Evolutionary conservation across 2,329 filamentous ascomycete species (phyloP).

Genomic region (Diaporthe helianthi): DNA sequence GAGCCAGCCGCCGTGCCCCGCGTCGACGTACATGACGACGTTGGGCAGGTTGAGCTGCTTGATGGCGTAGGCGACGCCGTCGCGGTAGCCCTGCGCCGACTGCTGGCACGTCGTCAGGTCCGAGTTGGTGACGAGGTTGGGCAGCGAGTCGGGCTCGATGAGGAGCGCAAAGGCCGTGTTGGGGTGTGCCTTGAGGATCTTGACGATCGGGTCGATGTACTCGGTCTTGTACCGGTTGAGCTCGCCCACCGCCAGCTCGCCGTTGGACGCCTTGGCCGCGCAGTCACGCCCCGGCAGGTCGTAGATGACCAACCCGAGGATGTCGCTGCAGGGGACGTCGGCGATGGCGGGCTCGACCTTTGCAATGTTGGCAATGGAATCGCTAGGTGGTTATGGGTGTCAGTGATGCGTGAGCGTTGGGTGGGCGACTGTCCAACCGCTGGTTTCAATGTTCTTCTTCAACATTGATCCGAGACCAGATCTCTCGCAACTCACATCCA

Average conservation of each 20-base stretch:
- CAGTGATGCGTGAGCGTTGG: background rate
- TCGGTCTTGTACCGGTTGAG: conserved; percentile 51
- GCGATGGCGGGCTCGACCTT: conserved; percentile 47
- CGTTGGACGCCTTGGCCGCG: conserved; percentile 68
- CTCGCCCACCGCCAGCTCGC: conserved; percentile 64
- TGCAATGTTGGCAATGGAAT: conserved; percentile 48
- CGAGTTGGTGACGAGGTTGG: conserved; percentile 68
- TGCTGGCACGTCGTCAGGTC: conserved; percentile 60
- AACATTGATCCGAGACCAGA: background rate
- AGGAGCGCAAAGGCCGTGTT: conserved; percentile 53
- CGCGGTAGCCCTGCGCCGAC: conserved; percentile 61
- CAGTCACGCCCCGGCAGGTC: conserved; percentile 70
- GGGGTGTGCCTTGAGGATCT: conserved; percentile 59
- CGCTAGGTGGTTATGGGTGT: conserved; percentile 37
- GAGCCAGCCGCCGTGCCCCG: conserved; percentile 65
- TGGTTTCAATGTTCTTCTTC: background rate
- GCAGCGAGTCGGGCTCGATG: conserved; percentile 68
- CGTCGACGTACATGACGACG: conserved; percentile 65
- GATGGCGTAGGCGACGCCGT: conserved; percentile 60
- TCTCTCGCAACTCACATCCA: conserved; percentile 44
- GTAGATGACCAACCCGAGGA: conserved; percentile 63
- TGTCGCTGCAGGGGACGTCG: conserved; percentile 47
- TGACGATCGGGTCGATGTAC: conserved; percentile 56
- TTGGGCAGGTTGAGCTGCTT: conserved; percentile 60
- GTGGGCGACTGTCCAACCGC: background rate